Percentiles rank a stretch among this genome's conserved stretches.
These are phyloP conservation scores for Boletus reticuloceps DNA, from an alignment of 768 basidiomycete genomes.

Conservation along the genomic window DNA sequence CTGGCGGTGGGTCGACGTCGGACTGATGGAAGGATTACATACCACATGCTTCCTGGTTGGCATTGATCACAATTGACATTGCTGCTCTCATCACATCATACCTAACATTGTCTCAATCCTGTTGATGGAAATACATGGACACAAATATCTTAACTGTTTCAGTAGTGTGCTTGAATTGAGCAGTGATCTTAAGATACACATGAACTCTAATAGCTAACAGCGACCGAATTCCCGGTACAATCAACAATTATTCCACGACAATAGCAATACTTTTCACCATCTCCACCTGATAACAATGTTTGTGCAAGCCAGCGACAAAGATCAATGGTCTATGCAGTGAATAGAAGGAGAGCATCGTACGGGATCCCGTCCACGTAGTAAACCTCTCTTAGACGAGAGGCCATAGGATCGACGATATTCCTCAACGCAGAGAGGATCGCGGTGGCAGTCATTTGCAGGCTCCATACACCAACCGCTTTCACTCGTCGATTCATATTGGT, in stretches of 20 bases:
- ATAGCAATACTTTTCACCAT: not conserved
- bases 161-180: not conserved
- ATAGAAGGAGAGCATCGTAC: constrained; percentile 28
- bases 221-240: too few species aligned
- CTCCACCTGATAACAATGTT: constrained; percentile 3
- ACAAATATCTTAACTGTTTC: too few species aligned
- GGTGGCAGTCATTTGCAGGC: constrained; percentile 88
- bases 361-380: constrained; percentile 33
- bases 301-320: not conserved
- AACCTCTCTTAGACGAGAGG: constrained; percentile 26
- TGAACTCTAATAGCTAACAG: too few species aligned
- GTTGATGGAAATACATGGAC: too few species aligned
- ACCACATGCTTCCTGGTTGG: too few species aligned
- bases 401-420: constrained; percentile 68
- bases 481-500: constrained; percentile 87
- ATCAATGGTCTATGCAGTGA: constrained; percentile 22
- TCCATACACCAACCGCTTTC: constrained; percentile 91
- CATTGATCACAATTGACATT: too few species aligned
- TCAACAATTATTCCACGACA: not conserved
- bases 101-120: too few species aligned
- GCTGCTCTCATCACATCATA: too few species aligned
- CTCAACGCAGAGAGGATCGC: constrained; percentile 80
- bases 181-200: too few species aligned
- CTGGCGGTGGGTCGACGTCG: constrained; percentile 5
- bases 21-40: constrained; percentile 3